These are phyloP conservation scores for Fusarium scirpi DNA, from an alignment of 2,329 filamentous ascomycete genomes.

Conservation along the genomic window DNA sequence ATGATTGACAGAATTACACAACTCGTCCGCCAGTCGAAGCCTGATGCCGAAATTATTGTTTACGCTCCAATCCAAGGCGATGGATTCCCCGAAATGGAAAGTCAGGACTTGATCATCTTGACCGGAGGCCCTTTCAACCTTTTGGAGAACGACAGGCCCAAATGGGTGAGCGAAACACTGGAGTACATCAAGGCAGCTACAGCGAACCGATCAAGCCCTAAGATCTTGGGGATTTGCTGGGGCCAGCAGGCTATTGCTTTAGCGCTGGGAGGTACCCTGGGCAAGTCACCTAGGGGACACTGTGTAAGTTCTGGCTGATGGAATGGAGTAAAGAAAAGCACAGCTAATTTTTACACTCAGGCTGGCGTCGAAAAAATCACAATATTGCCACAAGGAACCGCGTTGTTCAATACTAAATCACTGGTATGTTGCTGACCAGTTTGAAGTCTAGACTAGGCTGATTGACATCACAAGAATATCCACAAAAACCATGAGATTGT, in stretches of 20 bases:
- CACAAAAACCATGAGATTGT: conserved; percentile 8
- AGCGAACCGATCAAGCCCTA: not conserved
- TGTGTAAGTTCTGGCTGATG: not conserved
- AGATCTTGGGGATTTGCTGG: conserved; percentile 1
- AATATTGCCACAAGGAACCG: not conserved
- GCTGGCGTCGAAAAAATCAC: not conserved
- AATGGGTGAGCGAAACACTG: not conserved
- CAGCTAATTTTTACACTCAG: not conserved
- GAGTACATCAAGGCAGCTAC: not conserved
- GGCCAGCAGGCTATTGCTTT: conserved; percentile 6
- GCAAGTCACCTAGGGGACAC: not conserved
- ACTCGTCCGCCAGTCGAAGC: not conserved
- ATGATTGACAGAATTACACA: not conserved
- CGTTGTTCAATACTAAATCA: not conserved
- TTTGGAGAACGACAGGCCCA: not conserved
- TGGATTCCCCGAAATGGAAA: not conserved
- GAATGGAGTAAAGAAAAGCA: too few species aligned
- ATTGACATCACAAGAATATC: not conserved
- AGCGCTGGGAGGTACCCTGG: not conserved
- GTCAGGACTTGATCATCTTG: not conserved
- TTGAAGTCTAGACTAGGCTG: too few species aligned
- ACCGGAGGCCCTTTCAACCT: conserved; percentile 4
- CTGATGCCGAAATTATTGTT: not conserved
- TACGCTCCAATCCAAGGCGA: not conserved
- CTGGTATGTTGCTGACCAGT: not conserved